phyloP scores from a whole-genome alignment of 306 rosid species.

The Begonia fuchsioides region DNA sequence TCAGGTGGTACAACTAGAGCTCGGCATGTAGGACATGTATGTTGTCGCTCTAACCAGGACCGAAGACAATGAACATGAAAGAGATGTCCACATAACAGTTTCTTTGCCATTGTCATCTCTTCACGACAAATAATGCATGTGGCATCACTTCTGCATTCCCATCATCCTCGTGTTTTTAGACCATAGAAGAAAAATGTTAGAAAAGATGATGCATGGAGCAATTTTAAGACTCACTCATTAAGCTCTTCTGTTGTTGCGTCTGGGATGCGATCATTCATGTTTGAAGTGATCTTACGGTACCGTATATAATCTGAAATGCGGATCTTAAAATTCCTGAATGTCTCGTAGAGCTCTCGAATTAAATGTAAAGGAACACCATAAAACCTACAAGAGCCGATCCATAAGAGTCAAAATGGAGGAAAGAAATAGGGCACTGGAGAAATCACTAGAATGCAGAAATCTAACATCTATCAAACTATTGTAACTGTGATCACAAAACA shows the following conservation, averaged over 20 bases:
- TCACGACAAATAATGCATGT: conserved; percentile 98
- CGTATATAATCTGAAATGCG: conserved; percentile 84
- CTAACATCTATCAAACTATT: no score
- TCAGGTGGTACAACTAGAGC: conserved; percentile 93
- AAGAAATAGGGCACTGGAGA: no score
- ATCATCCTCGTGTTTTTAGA: conserved; percentile 11
- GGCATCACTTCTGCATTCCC: conserved; percentile 68
- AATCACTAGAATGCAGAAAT: no score
- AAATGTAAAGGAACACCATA: conserved; percentile 96
- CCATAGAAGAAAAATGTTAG: conserved; percentile 7
- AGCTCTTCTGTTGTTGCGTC: conserved; percentile 97
- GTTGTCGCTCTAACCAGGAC: conserved; percentile 97
- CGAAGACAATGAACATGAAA: conserved; percentile 96
- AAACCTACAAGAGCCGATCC: conserved; percentile 45
- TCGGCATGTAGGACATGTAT: conserved; percentile 98
- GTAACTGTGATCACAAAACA: no score
- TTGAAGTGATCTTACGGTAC: conserved; percentile 92
- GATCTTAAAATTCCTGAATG: conserved; percentile 83
- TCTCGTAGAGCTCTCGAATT: conserved; percentile 95
- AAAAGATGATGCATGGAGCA: neutral
- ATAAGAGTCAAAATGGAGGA: no score
- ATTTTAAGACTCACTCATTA: conserved; percentile 50
- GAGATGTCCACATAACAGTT: conserved; percentile 87
- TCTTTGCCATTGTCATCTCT: conserved; percentile 96
- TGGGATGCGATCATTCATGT: conserved; percentile 96